Evolutionary conservation across 1,139 yeast species (phyloP).

Genomic region (Pneumocystis carinii): DNA sequence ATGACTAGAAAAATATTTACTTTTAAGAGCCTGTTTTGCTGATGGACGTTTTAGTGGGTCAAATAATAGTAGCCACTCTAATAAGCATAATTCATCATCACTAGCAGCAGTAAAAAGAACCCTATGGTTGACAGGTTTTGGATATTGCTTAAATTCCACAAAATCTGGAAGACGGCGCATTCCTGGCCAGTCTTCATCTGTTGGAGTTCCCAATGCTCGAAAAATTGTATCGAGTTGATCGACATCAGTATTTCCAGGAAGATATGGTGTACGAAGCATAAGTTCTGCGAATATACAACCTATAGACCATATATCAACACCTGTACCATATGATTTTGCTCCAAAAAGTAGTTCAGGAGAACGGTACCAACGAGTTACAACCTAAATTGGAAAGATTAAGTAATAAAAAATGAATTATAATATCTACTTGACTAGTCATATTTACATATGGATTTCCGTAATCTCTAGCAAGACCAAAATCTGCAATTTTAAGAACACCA

Average conservation of each 20-base stretch:
- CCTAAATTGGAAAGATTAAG: slow-evolving; percentile 91
- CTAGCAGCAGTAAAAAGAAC: slow-evolving; percentile 12
- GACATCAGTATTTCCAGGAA: slow-evolving; percentile 80
- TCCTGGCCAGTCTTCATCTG: slow-evolving; percentile 84
- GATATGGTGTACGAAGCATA: slow-evolving; percentile 85
- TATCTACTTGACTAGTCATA: not conserved
- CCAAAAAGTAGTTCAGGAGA: slow-evolving; percentile 90
- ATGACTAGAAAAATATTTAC: slow-evolving; percentile 5
- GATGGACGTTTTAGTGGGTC: slow-evolving; percentile 10
- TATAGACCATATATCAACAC: slow-evolving; percentile 86
- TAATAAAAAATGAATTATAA: slow-evolving; percentile 21
- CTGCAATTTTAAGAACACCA: slow-evolving; percentile 84
- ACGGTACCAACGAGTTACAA: slow-evolving; percentile 94
- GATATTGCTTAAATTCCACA: slow-evolving; percentile 4
- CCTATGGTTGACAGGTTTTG: slow-evolving; percentile 12
- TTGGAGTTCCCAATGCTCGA: slow-evolving; percentile 90
- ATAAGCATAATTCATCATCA: slow-evolving; percentile 4
- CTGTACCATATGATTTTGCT: slow-evolving; percentile 86
- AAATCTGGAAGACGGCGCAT: slow-evolving; percentile 67
- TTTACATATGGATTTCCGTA: not conserved
- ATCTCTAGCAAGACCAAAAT: slow-evolving; percentile 2
- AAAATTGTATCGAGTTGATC: slow-evolving; percentile 87
- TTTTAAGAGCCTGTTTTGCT: slow-evolving; percentile 7
- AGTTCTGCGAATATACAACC: slow-evolving; percentile 93
- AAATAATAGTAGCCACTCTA: slow-evolving; percentile 6